Evolutionary conservation across 257 asterid species (phyloP), one percentile per base, ranked within the genome.

Genomic region (Solanum ahanhuiri): DNA sequence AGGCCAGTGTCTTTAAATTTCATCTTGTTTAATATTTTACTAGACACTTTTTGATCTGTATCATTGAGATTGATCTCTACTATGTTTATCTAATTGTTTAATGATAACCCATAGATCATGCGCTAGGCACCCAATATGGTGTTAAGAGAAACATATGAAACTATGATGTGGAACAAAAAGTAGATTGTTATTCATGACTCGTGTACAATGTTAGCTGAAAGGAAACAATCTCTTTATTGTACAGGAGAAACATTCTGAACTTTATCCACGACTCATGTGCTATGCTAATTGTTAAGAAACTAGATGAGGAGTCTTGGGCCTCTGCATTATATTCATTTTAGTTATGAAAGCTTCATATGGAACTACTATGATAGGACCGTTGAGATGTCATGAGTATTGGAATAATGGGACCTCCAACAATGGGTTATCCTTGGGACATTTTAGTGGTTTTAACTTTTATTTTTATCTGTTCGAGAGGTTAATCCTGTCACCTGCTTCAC

Each of bases 1-100:
- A 94, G 98, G 98, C 93, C 86, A 82, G 60, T 48, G 31, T 71
- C 67, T 48, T 48, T 18, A 28, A 18, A 45, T 48, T 81, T 43
- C 63, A 81, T 81, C 30, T 48, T 48, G 43, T 60, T 48, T 45
- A 48, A 30, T 81, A 30, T 81, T 45, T 54, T 30, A 81, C 67
- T 30, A 17, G 8, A 48, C 67, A 28, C 28, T 17, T 34, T 48
- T 48, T 81, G 17, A 77, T 30, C 43, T 30, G 43, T 81, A 28
- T 81, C 33, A 81, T 9, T 81, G 67, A 48, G 67, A 48, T 48
- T 48, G 20, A 48, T 30, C 84, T 30, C 39, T 9, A 81, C 43
- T 81, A 81, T 30, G 67, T 17, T 48, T 2, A 9, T 48, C 84
- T 28, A 12, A 51, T 45, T 48, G 43, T 51, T 81, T 48, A 35